Conservation (phyloP, 176 grass and related monocot species). For the Olyra latifolia region DNA sequence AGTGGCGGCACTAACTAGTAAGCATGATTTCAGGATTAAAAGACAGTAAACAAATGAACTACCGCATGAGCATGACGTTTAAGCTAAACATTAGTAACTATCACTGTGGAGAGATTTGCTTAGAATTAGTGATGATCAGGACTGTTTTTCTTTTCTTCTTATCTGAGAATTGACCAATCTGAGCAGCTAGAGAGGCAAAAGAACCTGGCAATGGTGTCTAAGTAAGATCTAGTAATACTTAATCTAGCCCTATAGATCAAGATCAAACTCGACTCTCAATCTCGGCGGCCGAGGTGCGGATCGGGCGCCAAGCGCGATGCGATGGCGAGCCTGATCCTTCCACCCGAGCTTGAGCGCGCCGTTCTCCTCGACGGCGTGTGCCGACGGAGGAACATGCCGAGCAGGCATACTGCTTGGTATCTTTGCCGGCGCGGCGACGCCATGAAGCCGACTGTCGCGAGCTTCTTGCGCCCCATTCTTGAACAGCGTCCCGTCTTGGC, state of each 20-base stretch:
- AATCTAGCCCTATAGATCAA: slow-evolving; percentile 17
- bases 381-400: slow-evolving; percentile 98
- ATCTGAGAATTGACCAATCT: slow-evolving; percentile 27
- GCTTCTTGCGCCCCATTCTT: slow-evolving; percentile 90
- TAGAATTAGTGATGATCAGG: slow-evolving; percentile 44
- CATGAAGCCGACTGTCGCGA: slow-evolving; percentile 79
- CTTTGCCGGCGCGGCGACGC: slow-evolving; percentile 56
- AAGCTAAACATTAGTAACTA: slow-evolving; percentile 29
- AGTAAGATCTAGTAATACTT: slow-evolving; percentile 22
- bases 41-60: neutral
- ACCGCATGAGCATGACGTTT: neutral
- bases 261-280: neutral
- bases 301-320: slow-evolving; percentile 86
- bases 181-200: slow-evolving; percentile 29
- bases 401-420: too few species aligned
- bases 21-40: neutral
- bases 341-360: slow-evolving; percentile 86
- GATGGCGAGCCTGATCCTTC: slow-evolving; percentile 92
- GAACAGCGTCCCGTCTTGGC: too few species aligned
- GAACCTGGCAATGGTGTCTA: slow-evolving; percentile 27
- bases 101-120: slow-evolving; percentile 12
- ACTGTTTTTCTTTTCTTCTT: neutral
- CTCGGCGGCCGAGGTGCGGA: slow-evolving; percentile 55
- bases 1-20: too few species aligned
- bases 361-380: slow-evolving; percentile 91